phyloP scores from a whole-genome alignment of 73 alveolate species.

The Paramecium biaurelia region DNA sequence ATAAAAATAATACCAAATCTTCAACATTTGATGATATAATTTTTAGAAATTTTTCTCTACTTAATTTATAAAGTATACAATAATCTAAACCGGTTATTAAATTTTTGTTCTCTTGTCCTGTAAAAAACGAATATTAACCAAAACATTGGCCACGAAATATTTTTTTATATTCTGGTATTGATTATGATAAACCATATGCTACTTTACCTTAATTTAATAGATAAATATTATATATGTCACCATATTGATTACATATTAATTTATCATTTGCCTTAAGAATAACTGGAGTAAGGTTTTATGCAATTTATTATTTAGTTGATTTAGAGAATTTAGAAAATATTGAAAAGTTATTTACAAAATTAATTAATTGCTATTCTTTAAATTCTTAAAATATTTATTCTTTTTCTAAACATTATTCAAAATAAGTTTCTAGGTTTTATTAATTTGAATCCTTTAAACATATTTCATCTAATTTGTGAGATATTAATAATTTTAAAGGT shows the following conservation, averaged over 20 bases:
- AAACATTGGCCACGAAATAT: not conserved
- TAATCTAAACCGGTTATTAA: not conserved
- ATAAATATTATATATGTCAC: not conserved
- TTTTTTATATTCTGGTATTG: not conserved
- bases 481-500: not conserved
- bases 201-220: not conserved
- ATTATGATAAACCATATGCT: not conserved
- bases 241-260: not conserved
- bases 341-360: not conserved
- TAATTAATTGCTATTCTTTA: not conserved
- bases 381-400: not conserved
- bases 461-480: not conserved
- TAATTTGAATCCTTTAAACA: not conserved
- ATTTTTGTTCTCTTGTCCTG: not conserved
- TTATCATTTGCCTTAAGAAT: not conserved
- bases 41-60: not conserved
- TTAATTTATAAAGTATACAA: not conserved
- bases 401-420: not conserved
- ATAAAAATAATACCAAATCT: not conserved
- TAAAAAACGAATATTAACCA: not conserved
- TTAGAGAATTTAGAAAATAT: not conserved
- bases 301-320: not conserved
- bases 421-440: not conserved
- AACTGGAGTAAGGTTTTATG: not conserved
- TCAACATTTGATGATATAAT: not conserved